Base-by-base conservation (phyloP, 192 early-diverging fungal genomes). In the Linnemannia zychae region DNA sequence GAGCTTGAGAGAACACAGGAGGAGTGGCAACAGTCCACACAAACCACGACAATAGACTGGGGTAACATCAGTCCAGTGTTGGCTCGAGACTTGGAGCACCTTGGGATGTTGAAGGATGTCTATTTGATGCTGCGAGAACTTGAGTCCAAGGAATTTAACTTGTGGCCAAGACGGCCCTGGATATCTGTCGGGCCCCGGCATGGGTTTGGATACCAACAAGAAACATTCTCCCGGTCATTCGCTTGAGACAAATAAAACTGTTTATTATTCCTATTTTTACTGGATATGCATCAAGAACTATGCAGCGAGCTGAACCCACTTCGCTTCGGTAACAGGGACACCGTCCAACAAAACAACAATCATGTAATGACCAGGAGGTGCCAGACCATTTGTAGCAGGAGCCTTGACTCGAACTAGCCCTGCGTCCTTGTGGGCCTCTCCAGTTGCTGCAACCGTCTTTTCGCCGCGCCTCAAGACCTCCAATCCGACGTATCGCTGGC, bases 401-500 rank as follows among this genome's bases (percentile, higher is more conserved):
- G 82, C 82, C 77, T 85, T 85, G 46, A 85, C 73, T 20, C 69
- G 66, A 9, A 85, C 20, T 31, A 76, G n/a, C 1, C 76, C 72
- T 28, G 82, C 76, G 22, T 66, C 71, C 63, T 37, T 38, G 20
- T 66, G 72, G 9, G 78, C 71, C 20, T 75, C 49, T 2, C n/a
- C 74, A 13, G 0, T 71, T 17, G 67, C 46, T 3, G 68, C 53
- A 16, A 60, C 53, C 46, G 33, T 38, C 47, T 75, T 78, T 12
- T 52, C 63, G 0, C 72, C 82, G 1, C 82, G 77, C 49, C 72
- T 65, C 11, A 72, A 60, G 40, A 87, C 65, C 40, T 87, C 68
- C 3, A 89, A 73, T 13, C 76, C 82, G 4, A 91, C 90, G 74
- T 89, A 89, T 9, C 90, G 87, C 46, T 91, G 90, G 37, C 87